phyloP scores from a whole-genome alignment of 2,329 filamentous ascomycete species.

The Ramularia endophylla region DNA sequence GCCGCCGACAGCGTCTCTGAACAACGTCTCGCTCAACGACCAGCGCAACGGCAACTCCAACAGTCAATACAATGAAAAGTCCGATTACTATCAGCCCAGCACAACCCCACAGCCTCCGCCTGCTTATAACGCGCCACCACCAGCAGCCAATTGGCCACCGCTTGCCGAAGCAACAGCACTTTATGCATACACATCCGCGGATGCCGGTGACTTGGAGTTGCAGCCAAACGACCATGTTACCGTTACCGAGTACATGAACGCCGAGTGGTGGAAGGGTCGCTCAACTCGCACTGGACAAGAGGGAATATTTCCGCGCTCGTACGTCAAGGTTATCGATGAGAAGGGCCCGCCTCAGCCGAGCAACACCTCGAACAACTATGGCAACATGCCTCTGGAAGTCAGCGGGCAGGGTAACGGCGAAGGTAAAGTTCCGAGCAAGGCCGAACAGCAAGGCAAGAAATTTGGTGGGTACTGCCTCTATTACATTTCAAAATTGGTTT shows the following conservation, averaged over 20 bases:
- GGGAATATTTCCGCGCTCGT: conserved; percentile 92
- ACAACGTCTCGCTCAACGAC: conserved; percentile 32
- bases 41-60: conserved; percentile 19
- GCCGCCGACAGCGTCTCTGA: conserved; percentile 24
- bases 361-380: conserved; percentile 52
- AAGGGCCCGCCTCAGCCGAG: conserved; percentile 47
- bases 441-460: conserved; percentile 21
- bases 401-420: conserved; percentile 46
- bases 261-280: conserved; percentile 91
- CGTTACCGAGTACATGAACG: conserved; percentile 89
- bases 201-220: conserved; percentile 75
- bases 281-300: conserved; percentile 77
- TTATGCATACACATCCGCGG: conserved; percentile 74
- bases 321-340: conserved; percentile 68
- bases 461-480: conserved; percentile 5
- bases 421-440: conserved; percentile 54
- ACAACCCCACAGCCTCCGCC: conserved; percentile 46
- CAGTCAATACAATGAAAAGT: conserved; percentile 30
- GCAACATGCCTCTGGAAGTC: conserved; percentile 69
- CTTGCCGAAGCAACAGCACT: conserved; percentile 72
- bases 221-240: conserved; percentile 73
- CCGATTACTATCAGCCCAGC: conserved; percentile 30
- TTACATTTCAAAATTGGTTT: not conserved
- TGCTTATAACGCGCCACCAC: conserved; percentile 46
- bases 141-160: conserved; percentile 43